A percentile compares a stretch with the other conserved stretches of the same genome.
Evolutionary conservation across 139 green algal species (phyloP).

Genomic region (Parachlorella kessleri): DNA sequence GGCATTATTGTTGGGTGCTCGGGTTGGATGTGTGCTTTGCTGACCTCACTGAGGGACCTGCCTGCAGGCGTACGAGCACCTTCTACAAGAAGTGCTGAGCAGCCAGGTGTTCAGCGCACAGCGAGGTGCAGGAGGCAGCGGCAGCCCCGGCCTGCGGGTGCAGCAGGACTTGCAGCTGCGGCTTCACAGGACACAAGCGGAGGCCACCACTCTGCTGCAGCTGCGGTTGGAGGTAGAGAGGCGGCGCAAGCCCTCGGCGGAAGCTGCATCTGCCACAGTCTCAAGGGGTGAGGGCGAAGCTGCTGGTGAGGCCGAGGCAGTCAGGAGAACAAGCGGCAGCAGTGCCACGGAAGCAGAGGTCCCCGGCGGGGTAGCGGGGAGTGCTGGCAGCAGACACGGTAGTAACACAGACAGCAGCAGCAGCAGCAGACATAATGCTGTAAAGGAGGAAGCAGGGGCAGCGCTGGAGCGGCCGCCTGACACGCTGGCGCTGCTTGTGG

Average conservation of each 20-base stretch:
- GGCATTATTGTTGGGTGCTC: too few species aligned
- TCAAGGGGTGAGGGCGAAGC: neutral
- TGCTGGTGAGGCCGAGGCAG: too few species aligned
- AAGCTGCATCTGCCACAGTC: too few species aligned
- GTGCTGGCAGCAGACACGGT: neutral
- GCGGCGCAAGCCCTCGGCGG: neutral
- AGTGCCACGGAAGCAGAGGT: too few species aligned
- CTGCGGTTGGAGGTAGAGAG: conserved; percentile 18
- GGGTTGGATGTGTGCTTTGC: too few species aligned
- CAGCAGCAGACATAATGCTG: neutral
- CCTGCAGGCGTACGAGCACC: conserved; percentile 14
- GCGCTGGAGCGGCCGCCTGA: conserved; percentile 6
- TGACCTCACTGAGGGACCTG: too few species aligned
- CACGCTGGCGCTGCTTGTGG: neutral
- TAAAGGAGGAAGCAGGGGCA: neutral
- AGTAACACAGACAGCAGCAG: neutral
- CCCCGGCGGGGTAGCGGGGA: neutral
- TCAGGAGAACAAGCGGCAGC: too few species aligned
- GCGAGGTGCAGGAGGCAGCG: neutral
- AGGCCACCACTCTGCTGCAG: conserved; percentile 27
- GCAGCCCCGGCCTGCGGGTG: neutral
- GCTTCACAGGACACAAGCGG: conserved; percentile 16
- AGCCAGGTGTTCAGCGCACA: conserved; percentile 11
- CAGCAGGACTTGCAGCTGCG: conserved; percentile 9
- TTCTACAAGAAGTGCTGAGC: conserved; percentile 21